Conservation (phyloP, 768 basidiomycete species). For the Agrocybe pediades region DNA sequence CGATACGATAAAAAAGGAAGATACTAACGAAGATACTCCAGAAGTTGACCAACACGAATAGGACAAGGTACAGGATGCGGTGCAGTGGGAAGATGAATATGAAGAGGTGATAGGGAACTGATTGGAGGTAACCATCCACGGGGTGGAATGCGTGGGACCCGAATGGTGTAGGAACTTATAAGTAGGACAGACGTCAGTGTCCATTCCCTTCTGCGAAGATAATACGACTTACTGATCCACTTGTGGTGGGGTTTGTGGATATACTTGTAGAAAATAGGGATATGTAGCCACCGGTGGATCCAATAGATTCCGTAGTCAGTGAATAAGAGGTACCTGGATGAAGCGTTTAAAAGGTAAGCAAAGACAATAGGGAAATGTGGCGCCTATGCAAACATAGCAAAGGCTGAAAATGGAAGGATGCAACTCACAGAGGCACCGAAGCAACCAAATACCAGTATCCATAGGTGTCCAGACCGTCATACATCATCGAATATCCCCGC, state of each 20-base stretch:
- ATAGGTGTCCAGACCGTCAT: conserved; percentile 77
- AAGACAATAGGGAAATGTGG: conserved; percentile 11
- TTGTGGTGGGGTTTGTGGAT: conserved; percentile 99
- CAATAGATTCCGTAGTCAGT: conserved; percentile 97
- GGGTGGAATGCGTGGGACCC: conserved; percentile 98
- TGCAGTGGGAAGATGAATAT: conserved; percentile 90
- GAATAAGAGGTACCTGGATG: conserved; percentile 29
- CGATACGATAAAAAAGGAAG: background rate
- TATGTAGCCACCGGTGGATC: conserved; percentile 91
- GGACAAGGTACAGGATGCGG: conserved; percentile 75
- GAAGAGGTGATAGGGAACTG: conserved; percentile 93
- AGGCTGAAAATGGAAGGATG: conserved; percentile 1
- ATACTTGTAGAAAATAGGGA: conserved; percentile 83
- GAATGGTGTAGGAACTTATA: conserved; percentile 91
- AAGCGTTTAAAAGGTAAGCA: conserved; percentile 4
- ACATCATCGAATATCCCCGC: conserved; percentile 78
- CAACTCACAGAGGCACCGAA: conserved; percentile 68
- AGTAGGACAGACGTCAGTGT: conserved; percentile 3
- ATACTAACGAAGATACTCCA: conserved; percentile 88
- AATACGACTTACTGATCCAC: conserved; percentile 80
- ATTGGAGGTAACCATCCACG: conserved; percentile 92
- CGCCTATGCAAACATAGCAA: background rate
- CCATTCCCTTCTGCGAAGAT: background rate
- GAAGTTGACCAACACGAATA: conserved; percentile 91
- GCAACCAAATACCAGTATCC: conserved; percentile 73